Evolutionary conservation across 345 rosid species (phyloP).

Genomic region (Populus alba): DNA sequence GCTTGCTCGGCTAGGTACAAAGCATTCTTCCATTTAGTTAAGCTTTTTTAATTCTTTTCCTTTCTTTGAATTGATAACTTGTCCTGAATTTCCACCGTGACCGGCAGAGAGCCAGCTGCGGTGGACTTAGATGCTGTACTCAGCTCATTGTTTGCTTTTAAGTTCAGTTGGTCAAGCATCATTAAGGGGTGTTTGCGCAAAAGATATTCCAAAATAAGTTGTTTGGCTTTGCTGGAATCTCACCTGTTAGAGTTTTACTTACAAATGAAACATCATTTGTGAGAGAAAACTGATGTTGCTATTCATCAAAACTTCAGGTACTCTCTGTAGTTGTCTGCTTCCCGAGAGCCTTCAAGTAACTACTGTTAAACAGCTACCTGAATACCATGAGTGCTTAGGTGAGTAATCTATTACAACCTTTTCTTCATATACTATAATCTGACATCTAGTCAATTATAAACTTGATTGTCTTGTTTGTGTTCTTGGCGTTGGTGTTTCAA

Average conservation of each 20-base stretch:
- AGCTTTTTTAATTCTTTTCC: neutral
- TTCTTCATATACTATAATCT: neutral
- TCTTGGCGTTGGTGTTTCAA: neutral
- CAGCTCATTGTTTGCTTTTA: neutral
- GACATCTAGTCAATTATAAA: neutral
- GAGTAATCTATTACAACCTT: neutral
- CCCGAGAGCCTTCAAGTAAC: conserved; percentile 81
- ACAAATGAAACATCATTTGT: neutral
- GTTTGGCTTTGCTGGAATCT: neutral
- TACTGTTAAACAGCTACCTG: conserved; percentile 59
- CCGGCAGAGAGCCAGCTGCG: neutral
- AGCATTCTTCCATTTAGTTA: neutral
- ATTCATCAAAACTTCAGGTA: conserved; percentile 39
- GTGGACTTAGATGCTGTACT: neutral
- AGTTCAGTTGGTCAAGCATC: neutral
- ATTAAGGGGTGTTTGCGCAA: neutral
- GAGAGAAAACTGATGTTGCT: neutral
- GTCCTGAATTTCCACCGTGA: neutral
- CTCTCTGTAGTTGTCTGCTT: conserved; percentile 67
- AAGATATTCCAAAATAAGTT: neutral
- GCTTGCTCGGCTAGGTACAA: conserved; percentile 63
- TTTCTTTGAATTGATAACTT: neutral
- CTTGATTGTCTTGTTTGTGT: neutral
- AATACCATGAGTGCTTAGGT: conserved; percentile 52
- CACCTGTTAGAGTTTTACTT: neutral